Evolutionary conservation across 116 monocot species (phyloP).

Genomic region (Papilionanthe hybrid): DNA sequence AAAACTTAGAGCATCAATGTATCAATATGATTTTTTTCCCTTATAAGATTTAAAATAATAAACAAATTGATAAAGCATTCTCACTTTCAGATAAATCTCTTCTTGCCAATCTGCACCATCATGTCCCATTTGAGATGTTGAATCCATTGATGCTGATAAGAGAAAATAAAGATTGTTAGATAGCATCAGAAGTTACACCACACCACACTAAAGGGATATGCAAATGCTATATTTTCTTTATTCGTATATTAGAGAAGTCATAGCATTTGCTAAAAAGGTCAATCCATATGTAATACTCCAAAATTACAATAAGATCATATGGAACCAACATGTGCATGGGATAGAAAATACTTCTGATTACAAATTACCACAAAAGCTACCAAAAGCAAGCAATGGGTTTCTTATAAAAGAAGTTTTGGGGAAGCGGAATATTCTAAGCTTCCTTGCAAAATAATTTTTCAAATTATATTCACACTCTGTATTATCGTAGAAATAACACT

Average conservation of each 20-base stretch:
- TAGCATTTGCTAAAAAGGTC: not conserved
- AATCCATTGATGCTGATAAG: constrained; percentile 59
- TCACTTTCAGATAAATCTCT: constrained; percentile 64
- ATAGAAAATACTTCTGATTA: not conserved
- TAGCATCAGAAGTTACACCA: not conserved
- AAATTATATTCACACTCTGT: not conserved
- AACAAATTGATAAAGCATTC: not conserved
- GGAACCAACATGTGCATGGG: not conserved
- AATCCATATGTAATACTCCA: not conserved
- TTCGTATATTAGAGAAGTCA: not conserved
- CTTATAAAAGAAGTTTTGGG: not conserved
- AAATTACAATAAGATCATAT: not conserved
- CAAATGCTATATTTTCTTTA: not conserved
- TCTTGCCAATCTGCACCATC: constrained; percentile 42
- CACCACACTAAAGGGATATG: not conserved
- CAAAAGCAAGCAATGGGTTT: not conserved
- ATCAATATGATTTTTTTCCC: too few relatives aligned
- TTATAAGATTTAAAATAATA: too few relatives aligned
- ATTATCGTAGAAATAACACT: not conserved
- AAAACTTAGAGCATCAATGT: not conserved
- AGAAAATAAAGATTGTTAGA: constrained; percentile 5
- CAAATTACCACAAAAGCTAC: not conserved
- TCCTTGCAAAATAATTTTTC: not conserved
- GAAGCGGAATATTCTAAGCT: not conserved
- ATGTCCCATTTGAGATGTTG: constrained; percentile 46